Conservation (phyloP, 129 eudicot genomes). For the Dittrichia graveolens region DNA sequence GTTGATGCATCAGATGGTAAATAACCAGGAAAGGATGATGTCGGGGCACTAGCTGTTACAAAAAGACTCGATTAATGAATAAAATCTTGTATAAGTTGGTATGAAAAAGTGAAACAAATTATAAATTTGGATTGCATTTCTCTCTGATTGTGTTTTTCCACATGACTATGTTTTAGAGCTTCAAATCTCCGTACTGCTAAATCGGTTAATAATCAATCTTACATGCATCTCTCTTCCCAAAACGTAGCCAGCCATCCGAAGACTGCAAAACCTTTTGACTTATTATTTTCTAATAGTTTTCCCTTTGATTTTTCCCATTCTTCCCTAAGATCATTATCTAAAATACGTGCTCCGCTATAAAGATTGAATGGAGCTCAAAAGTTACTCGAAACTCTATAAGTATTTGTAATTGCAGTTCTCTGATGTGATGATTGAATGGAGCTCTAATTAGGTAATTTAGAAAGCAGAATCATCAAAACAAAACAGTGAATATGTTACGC, state of each 20-base stretch:
- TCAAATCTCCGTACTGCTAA: neutral
- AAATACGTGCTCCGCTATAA: neutral
- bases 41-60: constrained; percentile 39
- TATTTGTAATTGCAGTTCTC: neutral
- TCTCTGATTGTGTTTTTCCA: neutral
- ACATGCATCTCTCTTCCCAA: too few species aligned
- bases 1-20: constrained; percentile 48
- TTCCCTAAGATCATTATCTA: neutral
- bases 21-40: constrained; percentile 45
- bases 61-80: neutral
- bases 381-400: neutral
- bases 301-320: too few species aligned
- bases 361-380: neutral
- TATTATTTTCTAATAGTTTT: too few species aligned
- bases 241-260: neutral
- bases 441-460: constrained; percentile 5
- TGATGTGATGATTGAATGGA: neutral
- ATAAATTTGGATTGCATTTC: neutral
- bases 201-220: neutral
- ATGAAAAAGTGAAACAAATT: constrained; percentile 1
- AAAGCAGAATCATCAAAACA: neutral
- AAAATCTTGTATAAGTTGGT: neutral
- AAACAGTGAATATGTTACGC: neutral
- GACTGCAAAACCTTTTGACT: too few species aligned
- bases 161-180: neutral